Conservation (phyloP, 116 monocot species). For the Dioscorea cayenensis region DNA sequence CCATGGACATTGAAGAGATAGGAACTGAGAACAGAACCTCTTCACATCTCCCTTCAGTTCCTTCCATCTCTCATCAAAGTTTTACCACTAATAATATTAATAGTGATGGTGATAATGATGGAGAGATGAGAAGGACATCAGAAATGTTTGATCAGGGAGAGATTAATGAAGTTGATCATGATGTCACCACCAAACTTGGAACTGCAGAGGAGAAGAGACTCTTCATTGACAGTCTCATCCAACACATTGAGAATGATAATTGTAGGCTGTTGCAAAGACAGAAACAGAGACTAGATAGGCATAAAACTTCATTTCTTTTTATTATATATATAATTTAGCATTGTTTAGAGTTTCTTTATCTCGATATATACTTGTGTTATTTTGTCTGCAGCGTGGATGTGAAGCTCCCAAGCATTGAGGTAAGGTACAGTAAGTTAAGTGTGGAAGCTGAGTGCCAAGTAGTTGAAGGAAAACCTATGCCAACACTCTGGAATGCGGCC, state of each 20-base stretch:
- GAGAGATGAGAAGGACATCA: too few species aligned
- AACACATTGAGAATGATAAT: slow-evolving; percentile 57
- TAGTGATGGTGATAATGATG: too few species aligned
- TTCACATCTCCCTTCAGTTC: too few species aligned
- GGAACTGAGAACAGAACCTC: too few species aligned
- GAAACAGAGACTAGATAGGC: slow-evolving; percentile 67
- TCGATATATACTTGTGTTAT: not conserved
- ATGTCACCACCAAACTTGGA: slow-evolving; percentile 39
- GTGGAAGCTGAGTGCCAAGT: slow-evolving; percentile 57
- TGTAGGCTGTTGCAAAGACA: slow-evolving; percentile 57
- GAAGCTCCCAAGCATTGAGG: slow-evolving; percentile 39
- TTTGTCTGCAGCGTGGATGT: slow-evolving; percentile 30
- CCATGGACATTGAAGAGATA: too few species aligned
- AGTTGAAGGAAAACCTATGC: slow-evolving; percentile 46
- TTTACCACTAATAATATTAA: too few species aligned
- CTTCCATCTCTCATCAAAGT: too few species aligned
- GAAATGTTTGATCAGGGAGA: too few species aligned
- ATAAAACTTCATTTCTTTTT: not conserved
- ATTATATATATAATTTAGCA: too few species aligned
- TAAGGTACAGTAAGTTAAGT: slow-evolving; percentile 30
- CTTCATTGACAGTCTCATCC: slow-evolving; percentile 63
- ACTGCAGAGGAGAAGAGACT: slow-evolving; percentile 25
- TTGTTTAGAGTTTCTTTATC: too few species aligned
- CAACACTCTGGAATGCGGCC: slow-evolving; percentile 44
- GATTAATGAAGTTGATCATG: not conserved